Evolutionary conservation across 768 basidiomycete species (phyloP), one percentile per base, ranked within the genome.

Genomic region (Cytidiella melzeri): DNA sequence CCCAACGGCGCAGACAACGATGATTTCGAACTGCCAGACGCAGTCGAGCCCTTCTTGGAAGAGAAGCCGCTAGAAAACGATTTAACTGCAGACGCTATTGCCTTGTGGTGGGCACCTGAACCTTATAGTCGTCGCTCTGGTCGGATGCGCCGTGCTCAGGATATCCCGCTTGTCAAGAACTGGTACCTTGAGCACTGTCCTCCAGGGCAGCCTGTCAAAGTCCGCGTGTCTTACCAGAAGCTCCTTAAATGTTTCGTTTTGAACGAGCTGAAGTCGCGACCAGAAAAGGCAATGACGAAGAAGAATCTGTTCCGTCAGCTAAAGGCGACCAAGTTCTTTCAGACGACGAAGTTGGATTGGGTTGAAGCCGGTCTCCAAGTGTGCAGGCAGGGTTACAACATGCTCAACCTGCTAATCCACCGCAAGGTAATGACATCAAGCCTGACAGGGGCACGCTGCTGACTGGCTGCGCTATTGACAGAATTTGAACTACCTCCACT

Each of bases 301-400:
- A 92, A 95, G 73, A 96, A 94, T 62, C 64, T 98, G 43, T 98
- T 99, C 79, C 78, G 92, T 39, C 90, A 93, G 63, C 74, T 93
- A 50, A 98, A 97, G 69, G 86, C 90, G n/a, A 99, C 96, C 50
- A 98, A 98, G 69, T 99, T 99, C 72, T 99, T 99, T 84, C 96
- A 98, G 74, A 92, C 90, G 12, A 99, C 96, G 3, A 91, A 80
- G 56, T 70, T 99, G 57, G 96, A 99, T 67, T 99, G 96, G 96
- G 95, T 99, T 30, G 96, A 99, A 67, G 96, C 95, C 2, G 96
- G 96, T 57, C 70, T 99, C 53, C 96, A 99, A 68, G 95, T 99
- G 46, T 98, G 95, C 73, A 75, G 96, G 56, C 96, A 99, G 65
- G 96, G 96, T 36, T 99, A 96, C 72, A 99, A 98, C 71, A 99